Base-by-base conservation (phyloP, 805 yeast genomes). In the Ogataea paradorogensis region DNA sequence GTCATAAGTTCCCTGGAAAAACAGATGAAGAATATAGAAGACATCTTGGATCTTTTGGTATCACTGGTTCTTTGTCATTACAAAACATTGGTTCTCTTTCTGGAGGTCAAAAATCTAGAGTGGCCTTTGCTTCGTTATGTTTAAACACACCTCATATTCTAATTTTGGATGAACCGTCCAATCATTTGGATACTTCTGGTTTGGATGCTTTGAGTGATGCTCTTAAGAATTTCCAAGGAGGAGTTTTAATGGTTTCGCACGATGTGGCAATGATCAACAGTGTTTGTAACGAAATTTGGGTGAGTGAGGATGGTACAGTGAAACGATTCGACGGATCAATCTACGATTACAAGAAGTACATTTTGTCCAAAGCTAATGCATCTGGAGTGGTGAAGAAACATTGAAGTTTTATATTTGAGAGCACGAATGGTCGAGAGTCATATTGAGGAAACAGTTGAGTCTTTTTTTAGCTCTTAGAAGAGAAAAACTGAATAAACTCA, bases 51-150 rank as follows among this genome's bases (percentile, higher is more conserved):
- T 84, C 96, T 0, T 93, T 93, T 65, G 99, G 99, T 63, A 91
- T 93, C 48, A 88, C 96, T 5, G 99, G 99, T 42, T 73, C 96
- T 6, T 70, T 91, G 35, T 96, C 97, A 43, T 69, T 93, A 58
- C 96, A 91, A 59, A 88, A 84, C 63, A 87, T 93, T 83, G 80
- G 79, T 54, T 69, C 84, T 41, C 69, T 93, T 43, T 91, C 98
- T 8, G 99, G 98, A 66, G 99, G 99, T 71, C 99, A 93, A 61
- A 93, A 93, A 63, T 89, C 97, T 20, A 80, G 99, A 67, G 99
- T 93, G 38, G 98, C 98, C 0, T 93, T 93, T 68, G 98, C 99
- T 7, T 91, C 96, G 11, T 72, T 93, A 49, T 88, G 97, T 67
- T 71, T 93, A 55, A 76, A 76, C 46, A 83, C 84, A 47, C 99